Conservation (phyloP, 768 basidiomycete genomes). For the Tylopilus subfusipes region DNA sequence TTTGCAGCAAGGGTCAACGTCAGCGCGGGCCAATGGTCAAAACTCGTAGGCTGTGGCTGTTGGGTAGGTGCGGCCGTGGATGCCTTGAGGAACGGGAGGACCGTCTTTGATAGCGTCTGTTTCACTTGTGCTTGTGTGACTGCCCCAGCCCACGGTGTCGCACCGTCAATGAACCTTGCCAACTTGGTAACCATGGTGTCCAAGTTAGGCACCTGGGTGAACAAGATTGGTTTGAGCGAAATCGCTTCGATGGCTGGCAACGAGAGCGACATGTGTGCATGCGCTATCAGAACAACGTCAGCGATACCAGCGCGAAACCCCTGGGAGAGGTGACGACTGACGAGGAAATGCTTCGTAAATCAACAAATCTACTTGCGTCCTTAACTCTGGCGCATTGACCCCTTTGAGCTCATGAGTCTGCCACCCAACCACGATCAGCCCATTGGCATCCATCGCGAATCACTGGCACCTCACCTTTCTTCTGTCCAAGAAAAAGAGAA, state of each 20-base stretch:
- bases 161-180: conserved; percentile 53
- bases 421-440: neutral
- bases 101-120: conserved; percentile 41
- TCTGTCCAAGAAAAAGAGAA: conserved; percentile 81
- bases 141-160: conserved; percentile 35
- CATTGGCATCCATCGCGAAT: neutral
- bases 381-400: conserved; percentile 63
- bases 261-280: conserved; percentile 62
- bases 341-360: conserved; percentile 78
- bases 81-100: conserved; percentile 64
- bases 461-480: conserved; percentile 51
- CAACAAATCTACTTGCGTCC: conserved; percentile 69
- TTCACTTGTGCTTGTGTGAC: conserved; percentile 41
- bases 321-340: conserved; percentile 36
- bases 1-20: conserved; percentile 41
- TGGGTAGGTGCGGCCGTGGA: conserved; percentile 35
- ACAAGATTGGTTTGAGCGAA: conserved; percentile 73
- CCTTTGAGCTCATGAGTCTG: conserved; percentile 73
- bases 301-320: neutral
- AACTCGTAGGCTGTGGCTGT: conserved; percentile 34
- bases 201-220: conserved; percentile 64
- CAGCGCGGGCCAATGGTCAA: conserved; percentile 48
- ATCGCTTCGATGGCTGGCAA: conserved; percentile 59
- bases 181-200: conserved; percentile 65
- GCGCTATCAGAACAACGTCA: conserved; percentile 46